Evolutionary conservation across 2,329 filamentous ascomycete genomes (phyloP).

Genomic region (Colletotrichum sp.): DNA sequence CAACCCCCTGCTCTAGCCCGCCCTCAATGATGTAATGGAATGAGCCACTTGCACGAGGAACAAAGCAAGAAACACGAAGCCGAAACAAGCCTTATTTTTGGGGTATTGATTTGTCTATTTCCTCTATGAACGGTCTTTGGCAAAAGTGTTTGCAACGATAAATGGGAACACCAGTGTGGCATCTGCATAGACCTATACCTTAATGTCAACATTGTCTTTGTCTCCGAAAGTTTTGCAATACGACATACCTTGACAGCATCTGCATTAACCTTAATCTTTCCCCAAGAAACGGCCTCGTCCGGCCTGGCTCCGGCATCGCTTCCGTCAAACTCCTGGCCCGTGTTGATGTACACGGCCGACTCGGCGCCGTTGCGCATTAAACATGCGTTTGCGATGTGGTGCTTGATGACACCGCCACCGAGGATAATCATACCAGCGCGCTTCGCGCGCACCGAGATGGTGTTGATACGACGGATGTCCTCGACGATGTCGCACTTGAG

Average conservation of each 20-base stretch:
- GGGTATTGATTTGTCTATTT: background rate
- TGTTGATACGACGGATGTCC: constrained; percentile 93
- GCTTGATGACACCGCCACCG: constrained; percentile 94
- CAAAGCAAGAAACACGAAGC: background rate
- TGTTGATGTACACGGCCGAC: constrained; percentile 97
- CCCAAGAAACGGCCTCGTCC: constrained; percentile 98
- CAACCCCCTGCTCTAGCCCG: background rate
- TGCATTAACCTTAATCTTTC: constrained; percentile 91
- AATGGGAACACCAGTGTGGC: constrained; percentile 70
- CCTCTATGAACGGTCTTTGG: constrained; percentile 47
- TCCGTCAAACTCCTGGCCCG: constrained; percentile 95
- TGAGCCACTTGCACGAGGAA: background rate
- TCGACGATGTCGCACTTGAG: constrained; percentile 90
- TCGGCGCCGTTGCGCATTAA: constrained; percentile 98
- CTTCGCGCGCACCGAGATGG: constrained; percentile 85
- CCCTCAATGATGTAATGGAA: background rate
- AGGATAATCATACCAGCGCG: constrained; percentile 94
- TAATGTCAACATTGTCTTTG: background rate
- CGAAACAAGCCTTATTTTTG: background rate
- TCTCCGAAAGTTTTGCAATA: background rate
- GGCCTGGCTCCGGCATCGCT: constrained; percentile 94
- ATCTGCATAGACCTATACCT: constrained; percentile 63
- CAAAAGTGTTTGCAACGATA: constrained; percentile 72
- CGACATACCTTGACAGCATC: constrained; percentile 82
- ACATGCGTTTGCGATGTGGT: constrained; percentile 97